Percentiles rank a stretch among this genome's conserved stretches.
These are phyloP conservation scores for Ceraceosorus guamensis DNA, from an alignment of 1,284 basidiomycete species.

Conservation along the genomic window DNA sequence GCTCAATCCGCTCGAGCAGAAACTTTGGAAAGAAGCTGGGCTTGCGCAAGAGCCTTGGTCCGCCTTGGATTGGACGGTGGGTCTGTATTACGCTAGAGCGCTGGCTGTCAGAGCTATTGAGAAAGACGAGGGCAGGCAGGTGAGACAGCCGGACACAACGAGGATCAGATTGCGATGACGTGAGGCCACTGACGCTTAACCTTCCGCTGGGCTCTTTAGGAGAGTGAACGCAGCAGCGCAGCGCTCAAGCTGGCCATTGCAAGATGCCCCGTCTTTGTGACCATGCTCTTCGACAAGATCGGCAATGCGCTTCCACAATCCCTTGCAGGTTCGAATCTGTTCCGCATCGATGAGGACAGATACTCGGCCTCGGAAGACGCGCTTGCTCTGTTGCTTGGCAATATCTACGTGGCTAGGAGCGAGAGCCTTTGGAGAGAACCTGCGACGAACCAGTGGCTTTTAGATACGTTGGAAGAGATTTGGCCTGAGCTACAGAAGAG, in stretches of 20 bases:
- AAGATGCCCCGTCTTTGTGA: constrained; percentile 30
- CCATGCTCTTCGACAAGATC: constrained; percentile 35
- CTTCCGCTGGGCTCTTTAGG: not conserved
- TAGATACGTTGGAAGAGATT: constrained; percentile 14
- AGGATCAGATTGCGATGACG: too few relatives aligned
- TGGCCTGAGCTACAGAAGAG: constrained; percentile 5
- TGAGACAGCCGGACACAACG: not conserved
- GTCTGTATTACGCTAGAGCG: constrained; percentile 31
- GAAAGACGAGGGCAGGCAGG: constrained; percentile 28
- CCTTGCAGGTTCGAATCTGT: constrained; percentile 13
- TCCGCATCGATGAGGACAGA: constrained; percentile 13
- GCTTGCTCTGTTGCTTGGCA: constrained; percentile 25
- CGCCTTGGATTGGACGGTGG: constrained; percentile 43
- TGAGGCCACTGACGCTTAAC: too few relatives aligned
- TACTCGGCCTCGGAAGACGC: constrained; percentile 11
- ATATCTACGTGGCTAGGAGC: constrained; percentile 38
- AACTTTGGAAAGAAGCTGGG: constrained; percentile 17
- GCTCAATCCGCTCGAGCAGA: constrained; percentile 26
- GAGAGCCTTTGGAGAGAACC: constrained; percentile 44
- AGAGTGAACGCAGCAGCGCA: constrained; percentile 12
- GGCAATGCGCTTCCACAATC: constrained; percentile 22
- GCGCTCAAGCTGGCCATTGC: constrained; percentile 37
- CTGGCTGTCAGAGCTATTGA: constrained; percentile 34
- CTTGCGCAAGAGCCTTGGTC: constrained; percentile 18
- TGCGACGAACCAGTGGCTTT: constrained; percentile 26